These are phyloP conservation scores for Lodderomyces jiufengensis DNA, from an alignment of 1,139 yeast species.

Conservation along the genomic window DNA sequence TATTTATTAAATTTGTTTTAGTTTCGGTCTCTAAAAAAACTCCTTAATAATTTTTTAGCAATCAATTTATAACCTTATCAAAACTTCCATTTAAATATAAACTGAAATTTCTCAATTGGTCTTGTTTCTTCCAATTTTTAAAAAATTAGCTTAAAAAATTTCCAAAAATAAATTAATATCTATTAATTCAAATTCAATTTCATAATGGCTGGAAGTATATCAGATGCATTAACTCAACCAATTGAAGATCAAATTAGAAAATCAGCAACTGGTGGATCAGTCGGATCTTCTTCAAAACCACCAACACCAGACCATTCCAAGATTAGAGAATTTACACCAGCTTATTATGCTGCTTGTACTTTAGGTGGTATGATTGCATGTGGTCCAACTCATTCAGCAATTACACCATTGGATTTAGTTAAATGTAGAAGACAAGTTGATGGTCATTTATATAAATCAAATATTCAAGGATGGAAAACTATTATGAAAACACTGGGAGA, in stretches of 20 bases:
- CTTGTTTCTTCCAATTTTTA: no score
- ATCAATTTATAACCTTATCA: no score
- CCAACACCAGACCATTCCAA: conserved; percentile 9
- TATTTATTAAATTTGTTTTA: no score
- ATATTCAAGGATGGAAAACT: conserved; percentile 71
- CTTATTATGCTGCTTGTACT: conserved; percentile 81
- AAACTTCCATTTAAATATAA: no score
- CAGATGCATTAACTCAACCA: conserved; percentile 33
- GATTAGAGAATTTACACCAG: conserved; percentile 54
- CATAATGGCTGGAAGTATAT: conserved; percentile 20
- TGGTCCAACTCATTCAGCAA: conserved; percentile 93
- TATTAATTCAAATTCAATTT: neutral
- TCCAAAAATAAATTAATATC: no score
- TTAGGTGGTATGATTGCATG: conserved; percentile 89
- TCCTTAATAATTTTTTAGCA: no score
- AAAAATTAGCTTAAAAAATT: no score
- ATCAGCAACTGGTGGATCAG: conserved; percentile 14
- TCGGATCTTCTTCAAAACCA: conserved; percentile 11
- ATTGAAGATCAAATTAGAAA: conserved; percentile 25
- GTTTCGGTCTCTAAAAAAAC: no score
- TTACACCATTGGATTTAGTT: conserved; percentile 88
- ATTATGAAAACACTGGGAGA: conserved; percentile 74
- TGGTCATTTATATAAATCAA: conserved; percentile 65
- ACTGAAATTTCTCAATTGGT: no score
- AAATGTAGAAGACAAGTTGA: conserved; percentile 91